Conservation (phyloP, 2,329 filamentous ascomycete genomes). For the Sporothrix phasma region DNA sequence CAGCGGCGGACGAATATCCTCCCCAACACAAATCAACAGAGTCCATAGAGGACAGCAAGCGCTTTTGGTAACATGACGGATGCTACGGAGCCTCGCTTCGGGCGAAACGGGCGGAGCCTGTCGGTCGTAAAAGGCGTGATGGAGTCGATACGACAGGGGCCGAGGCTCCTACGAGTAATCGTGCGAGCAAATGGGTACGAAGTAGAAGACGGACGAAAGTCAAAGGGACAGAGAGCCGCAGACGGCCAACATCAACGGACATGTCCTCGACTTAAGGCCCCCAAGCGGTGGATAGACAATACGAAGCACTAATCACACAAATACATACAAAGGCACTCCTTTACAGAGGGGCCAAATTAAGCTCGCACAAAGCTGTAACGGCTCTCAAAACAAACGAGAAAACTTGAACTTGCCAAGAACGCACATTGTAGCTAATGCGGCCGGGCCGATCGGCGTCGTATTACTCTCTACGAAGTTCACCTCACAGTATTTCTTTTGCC, state of each 20-base stretch:
- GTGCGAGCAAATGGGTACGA: too few species aligned
- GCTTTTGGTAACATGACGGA: background rate
- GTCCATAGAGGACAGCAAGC: too few species aligned
- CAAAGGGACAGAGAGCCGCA: background rate
- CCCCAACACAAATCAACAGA: background rate
- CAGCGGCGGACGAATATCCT: background rate
- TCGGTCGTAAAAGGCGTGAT: background rate
- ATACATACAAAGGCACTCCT: too few species aligned
- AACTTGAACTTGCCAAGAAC: background rate
- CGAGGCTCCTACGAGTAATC: background rate
- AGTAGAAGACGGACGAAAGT: too few species aligned
- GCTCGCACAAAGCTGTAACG: background rate
- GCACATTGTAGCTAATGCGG: background rate
- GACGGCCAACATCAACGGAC: too few species aligned
- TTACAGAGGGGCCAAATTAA: background rate
- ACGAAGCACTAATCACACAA: too few species aligned
- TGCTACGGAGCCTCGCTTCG: slow-evolving; percentile 5
- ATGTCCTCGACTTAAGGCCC: too few species aligned
- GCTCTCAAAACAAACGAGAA: slow-evolving; percentile 1
- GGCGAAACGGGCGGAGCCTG: background rate
- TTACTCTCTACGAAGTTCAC: background rate
- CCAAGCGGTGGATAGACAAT: background rate
- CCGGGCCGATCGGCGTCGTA: background rate
- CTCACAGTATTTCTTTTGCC: background rate
- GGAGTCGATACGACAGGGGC: background rate